Evolutionary conservation across 139 green algal species (phyloP), one percentile per base, ranked within the genome.

Genomic region (Monoraphidium neglectum): DNA sequence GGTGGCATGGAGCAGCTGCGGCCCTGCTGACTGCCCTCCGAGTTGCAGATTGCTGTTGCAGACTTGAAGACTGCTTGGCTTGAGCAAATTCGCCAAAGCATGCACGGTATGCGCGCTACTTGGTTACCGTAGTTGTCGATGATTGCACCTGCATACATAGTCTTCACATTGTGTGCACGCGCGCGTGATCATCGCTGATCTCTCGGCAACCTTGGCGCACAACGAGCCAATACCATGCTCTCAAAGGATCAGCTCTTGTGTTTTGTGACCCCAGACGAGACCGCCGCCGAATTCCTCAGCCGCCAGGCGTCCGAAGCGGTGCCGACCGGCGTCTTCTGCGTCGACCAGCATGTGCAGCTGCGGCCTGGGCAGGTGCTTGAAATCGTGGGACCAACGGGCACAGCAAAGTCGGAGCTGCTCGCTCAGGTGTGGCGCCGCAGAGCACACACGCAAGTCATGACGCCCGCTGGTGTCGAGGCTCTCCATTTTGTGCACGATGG

Each of bases 221-320:
- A n/a, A n/a, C n/a, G n/a, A n/a, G n/a, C n/a, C n/a, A n/a, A n/a
- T n/a, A 51, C 33, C 12, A 68, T 68, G 61, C 32, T 37, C 38
- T 13, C 61, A 68, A 37, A 68, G 15, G 30, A 68, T 21, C 61
- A 47, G 59, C 36, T 76, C 26, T n/a, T 77, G 40, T 40, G 46
- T 28, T 77, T 57, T 43, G 43, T 77, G 3, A 70, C 72, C 30
- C 72, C 72, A 1, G 72, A 77, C 46, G 72, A 77, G 63, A 77
- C 72, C 35, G 72, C 72, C 30, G 60, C 72, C 18, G 30, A 77
- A 16, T 77, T 77, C 37, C 56, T 77, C 3, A 5, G 21, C 10
- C 43, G 72, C 12, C 72, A 77, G n/a, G 36, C 24, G 6, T 32
- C 30, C 3, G 72, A 77, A 21, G 59, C 72, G 23, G 28, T 77